Conservation (phyloP, 495 filamentous ascomycete genomes). For the Penicillium lagena region DNA sequence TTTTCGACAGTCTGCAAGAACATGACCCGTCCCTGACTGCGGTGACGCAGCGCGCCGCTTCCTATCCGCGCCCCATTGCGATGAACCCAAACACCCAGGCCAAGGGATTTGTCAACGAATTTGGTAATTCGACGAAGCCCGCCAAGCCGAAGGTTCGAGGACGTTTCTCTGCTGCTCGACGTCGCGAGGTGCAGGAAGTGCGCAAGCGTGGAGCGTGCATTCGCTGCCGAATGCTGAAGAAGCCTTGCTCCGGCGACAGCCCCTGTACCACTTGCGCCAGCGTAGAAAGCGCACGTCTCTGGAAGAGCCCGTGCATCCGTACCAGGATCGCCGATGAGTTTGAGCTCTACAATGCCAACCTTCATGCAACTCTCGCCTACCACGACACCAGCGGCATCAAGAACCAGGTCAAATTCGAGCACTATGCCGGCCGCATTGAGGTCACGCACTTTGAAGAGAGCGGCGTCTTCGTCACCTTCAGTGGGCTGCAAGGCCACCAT, state of each 20-base stretch:
- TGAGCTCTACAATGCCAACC: slow-evolving; percentile 61
- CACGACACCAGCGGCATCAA: slow-evolving; percentile 57
- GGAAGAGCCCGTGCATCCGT: slow-evolving; percentile 74
- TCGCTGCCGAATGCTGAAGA: slow-evolving; percentile 79
- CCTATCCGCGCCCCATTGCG: slow-evolving; percentile 48
- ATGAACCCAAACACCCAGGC: slow-evolving; percentile 49
- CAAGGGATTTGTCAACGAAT: slow-evolving; percentile 53
- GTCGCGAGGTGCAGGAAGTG: slow-evolving; percentile 75
- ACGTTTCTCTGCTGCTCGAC: slow-evolving; percentile 58
- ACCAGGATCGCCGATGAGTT: slow-evolving; percentile 69
- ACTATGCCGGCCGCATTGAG: slow-evolving; percentile 56
- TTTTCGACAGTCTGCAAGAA: slow-evolving; percentile 41
- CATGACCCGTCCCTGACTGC: slow-evolving; percentile 41
- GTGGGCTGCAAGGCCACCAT: slow-evolving; percentile 41
- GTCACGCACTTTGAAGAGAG: slow-evolving; percentile 62
- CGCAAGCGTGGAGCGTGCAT: slow-evolving; percentile 79
- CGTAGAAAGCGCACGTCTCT: slow-evolving; percentile 70
- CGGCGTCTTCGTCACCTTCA: slow-evolving; percentile 43
- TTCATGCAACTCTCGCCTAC: slow-evolving; percentile 63
- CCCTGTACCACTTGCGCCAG: slow-evolving; percentile 76
- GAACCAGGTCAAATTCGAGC: slow-evolving; percentile 47
- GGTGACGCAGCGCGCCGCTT: slow-evolving; percentile 38
- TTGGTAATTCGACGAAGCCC: slow-evolving; percentile 45
- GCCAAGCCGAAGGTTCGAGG: slow-evolving; percentile 56
- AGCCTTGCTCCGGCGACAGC: slow-evolving; percentile 74